Percentiles rank a stretch among this genome's conserved stretches.
Evolutionary conservation across 768 basidiomycete species (phyloP).

Genomic region (Phlebiopsis gigantea): DNA sequence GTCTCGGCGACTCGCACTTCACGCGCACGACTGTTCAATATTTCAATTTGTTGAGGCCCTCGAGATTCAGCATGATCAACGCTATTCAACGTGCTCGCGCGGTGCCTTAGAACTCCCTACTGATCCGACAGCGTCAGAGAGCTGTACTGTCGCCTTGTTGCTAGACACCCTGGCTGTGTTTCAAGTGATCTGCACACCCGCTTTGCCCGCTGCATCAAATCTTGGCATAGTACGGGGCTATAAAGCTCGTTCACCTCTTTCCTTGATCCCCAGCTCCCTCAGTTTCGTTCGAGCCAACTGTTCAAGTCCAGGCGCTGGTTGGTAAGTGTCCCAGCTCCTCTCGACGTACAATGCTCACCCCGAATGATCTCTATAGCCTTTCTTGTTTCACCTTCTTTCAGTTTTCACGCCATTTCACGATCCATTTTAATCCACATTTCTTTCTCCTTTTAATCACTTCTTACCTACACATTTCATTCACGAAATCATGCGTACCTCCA

Average conservation of each 20-base stretch:
- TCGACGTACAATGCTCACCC: neutral
- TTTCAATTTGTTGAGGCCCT: too few relatives aligned
- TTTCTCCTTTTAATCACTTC: neutral
- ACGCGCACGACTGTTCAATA: too few relatives aligned
- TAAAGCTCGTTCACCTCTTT: neutral
- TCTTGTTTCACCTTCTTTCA: conserved; percentile 5
- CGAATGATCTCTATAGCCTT: neutral
- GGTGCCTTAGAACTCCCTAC: neutral
- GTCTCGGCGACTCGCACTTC: too few relatives aligned
- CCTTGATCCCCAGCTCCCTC: conserved; percentile 3
- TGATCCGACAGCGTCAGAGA: neutral
- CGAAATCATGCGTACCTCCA: conserved; percentile 1
- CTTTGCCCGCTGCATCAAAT: neutral
- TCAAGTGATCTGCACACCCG: neutral
- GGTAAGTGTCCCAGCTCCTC: neutral
- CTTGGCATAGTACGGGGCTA: neutral
- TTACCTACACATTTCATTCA: neutral
- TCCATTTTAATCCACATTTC: neutral
- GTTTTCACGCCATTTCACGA: neutral
- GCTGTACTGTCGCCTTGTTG: neutral
- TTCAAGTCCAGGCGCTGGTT: conserved; percentile 7
- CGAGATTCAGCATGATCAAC: neutral
- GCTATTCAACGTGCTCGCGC: neutral
- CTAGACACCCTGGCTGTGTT: neutral
- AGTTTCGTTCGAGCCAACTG: conserved; percentile 5